Conservation (phyloP, 257 asterid genomes). For the Eucommia ulmoides region DNA sequence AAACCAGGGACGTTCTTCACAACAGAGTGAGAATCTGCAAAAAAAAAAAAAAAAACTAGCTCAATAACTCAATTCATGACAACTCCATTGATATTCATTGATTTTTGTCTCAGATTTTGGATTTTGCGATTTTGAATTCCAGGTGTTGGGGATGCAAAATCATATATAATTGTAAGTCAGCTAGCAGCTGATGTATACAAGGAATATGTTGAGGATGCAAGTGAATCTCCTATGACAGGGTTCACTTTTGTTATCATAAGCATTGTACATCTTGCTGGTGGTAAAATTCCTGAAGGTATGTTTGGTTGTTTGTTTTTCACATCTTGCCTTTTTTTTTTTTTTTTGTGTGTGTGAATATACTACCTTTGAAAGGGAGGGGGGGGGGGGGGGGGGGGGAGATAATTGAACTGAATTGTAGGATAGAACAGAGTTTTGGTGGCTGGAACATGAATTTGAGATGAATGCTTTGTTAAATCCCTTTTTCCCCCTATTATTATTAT, state of each 20-base stretch:
- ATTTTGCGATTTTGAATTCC: too few species aligned
- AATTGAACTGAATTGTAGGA: neutral
- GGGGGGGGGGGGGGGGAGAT: neutral
- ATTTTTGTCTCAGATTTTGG: too few species aligned
- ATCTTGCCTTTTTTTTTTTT: neutral
- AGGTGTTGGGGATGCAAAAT: conserved; percentile 57
- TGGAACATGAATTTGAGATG: neutral
- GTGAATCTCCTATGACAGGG: conserved; percentile 43
- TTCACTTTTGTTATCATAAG: conserved; percentile 59
- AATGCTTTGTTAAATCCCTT: neutral
- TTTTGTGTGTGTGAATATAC: neutral
- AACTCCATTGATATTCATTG: neutral
- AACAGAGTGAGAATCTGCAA: conserved; percentile 23
- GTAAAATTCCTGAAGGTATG: conserved; percentile 71
- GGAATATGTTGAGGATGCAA: conserved; percentile 55
- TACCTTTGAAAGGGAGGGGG: neutral
- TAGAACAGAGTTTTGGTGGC: neutral
- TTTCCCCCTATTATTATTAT: neutral
- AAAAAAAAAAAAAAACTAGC: neutral
- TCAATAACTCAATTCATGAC: neutral
- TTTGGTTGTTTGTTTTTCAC: neutral
- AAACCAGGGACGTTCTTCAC: conserved; percentile 28
- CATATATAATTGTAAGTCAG: conserved; percentile 61
- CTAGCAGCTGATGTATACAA: conserved; percentile 50
- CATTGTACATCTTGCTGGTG: conserved; percentile 69